Base-by-base conservation (phyloP, 1,284 basidiomycete species). In the Caloboletus firmus region DNA sequence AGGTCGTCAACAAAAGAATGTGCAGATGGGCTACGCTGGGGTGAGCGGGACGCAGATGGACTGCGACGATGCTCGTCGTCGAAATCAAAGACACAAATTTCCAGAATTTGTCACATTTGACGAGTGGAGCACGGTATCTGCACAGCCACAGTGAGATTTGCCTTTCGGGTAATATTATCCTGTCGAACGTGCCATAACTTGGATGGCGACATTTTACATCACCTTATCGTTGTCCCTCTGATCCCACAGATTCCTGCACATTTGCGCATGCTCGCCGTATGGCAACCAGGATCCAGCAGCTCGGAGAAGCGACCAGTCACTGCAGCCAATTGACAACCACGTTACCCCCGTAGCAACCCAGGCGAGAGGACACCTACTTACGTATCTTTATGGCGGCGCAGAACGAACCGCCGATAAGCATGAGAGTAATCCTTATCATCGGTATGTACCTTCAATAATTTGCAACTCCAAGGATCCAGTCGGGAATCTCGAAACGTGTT, bases 71-170 rank as follows among this genome's bases (percentile, higher is more conserved):
- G 42, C 31, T 63, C 51, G 63, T 52, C 55, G 61, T 64, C 53
- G 30, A 42, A 34, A 52, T 51, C 49, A 60, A 57, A 50, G 51
- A 48, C 24, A 44, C 31, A 65, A 64, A 57, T 62, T 64, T 62
- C 39, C 5, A 18, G 36, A 30, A 66, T 62, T 64, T 64, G 65
- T 62, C 59, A 62, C 53, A 54, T 54, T 62, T 59, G 26, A 41
- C 31, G 46, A 41, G 43, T 63, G 49, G 55, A 43, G 49, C 43
- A 6, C 15, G 32, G 13, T 67, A 67, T 67, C 55, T 4, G 18
- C 62, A 64, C 52, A 50, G 65, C 63, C 61, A 66, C 56, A 2
- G 11, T 17, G 47, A 45, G 59, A 62, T 51, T 49, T 62, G 39
- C 63, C 63, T 61, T 58, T 52, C 36, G 24, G 0, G 39, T n/a